Evolutionary conservation across 2,329 filamentous ascomycete genomes (phyloP).

Genomic region (Ceratocystis diversiconidia): DNA sequence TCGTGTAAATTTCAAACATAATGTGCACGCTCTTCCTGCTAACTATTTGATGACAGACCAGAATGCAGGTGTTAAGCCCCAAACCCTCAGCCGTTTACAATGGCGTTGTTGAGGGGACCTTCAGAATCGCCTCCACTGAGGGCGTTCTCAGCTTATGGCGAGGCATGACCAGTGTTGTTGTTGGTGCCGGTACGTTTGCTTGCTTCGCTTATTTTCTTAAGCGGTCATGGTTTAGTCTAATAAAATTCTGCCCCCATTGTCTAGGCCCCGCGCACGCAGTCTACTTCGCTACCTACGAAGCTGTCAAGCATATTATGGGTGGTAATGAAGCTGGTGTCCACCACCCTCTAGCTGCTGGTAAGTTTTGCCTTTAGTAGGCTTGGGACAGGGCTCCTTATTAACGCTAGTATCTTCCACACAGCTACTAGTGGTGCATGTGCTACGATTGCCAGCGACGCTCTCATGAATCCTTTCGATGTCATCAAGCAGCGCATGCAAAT

Average conservation of each 20-base stretch:
- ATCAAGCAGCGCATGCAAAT: constrained; percentile 99
- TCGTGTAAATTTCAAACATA: not conserved
- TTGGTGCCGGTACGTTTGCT: constrained; percentile 65
- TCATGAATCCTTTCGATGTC: constrained; percentile 99
- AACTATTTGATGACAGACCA: constrained; percentile 48
- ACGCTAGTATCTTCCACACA: constrained; percentile 27
- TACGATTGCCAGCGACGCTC: constrained; percentile 90
- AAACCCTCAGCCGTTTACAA: constrained; percentile 68
- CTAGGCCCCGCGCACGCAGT: constrained; percentile 90
- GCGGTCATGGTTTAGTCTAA: constrained; percentile 19
- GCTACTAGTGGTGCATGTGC: constrained; percentile 86
- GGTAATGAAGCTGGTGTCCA: constrained; percentile 79
- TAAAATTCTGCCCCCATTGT: constrained; percentile 7
- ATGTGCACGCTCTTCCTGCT: not conserved
- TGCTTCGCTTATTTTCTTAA: not conserved
- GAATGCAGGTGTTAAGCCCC: constrained; percentile 92
- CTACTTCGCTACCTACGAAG: constrained; percentile 96
- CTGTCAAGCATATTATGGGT: constrained; percentile 89
- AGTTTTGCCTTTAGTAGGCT: constrained; percentile 22
- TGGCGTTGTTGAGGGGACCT: constrained; percentile 80
- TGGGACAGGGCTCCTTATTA: not conserved
- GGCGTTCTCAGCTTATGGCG: constrained; percentile 87
- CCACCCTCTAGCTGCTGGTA: constrained; percentile 85
- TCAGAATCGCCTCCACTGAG: constrained; percentile 81
- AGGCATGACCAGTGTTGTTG: constrained; percentile 88